phyloP scores from a whole-genome alignment of 306 rosid genomes.

The Cicer pinnatifidum region DNA sequence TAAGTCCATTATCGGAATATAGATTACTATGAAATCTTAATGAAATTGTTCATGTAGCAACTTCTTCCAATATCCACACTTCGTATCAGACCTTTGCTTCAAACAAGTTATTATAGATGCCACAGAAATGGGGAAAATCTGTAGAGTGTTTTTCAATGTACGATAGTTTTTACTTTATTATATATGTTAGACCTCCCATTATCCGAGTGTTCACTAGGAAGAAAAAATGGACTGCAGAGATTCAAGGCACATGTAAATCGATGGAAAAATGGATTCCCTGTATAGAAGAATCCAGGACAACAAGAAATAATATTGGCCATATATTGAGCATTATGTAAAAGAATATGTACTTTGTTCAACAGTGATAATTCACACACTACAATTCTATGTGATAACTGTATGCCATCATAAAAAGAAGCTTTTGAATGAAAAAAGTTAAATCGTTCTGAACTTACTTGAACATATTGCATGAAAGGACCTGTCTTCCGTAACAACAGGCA shows the following conservation, averaged over 20 bases:
- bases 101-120: background rate
- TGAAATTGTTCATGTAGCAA: background rate
- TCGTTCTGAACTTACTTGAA: slow-evolving; percentile 71
- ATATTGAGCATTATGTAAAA: slow-evolving; percentile 20
- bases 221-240: slow-evolving; percentile 8
- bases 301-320: background rate
- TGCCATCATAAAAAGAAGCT: slow-evolving; percentile 10
- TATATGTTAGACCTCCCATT: background rate
- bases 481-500: slow-evolving; percentile 96
- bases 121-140: slow-evolving; percentile 4
- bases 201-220: background rate
- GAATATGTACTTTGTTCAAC: slow-evolving; percentile 38
- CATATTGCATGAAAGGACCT: slow-evolving; percentile 81
- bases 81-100: slow-evolving; percentile 3
- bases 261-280: background rate
- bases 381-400: slow-evolving; percentile 8
- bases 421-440: slow-evolving; percentile 12
- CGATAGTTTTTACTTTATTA: background rate
- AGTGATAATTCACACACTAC: slow-evolving; percentile 15
- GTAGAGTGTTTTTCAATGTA: background rate
- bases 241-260: background rate
- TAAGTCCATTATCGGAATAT: slow-evolving; percentile 23
- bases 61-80: slow-evolving; percentile 21
- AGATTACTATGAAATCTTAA: slow-evolving; percentile 29
- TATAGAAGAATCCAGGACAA: background rate